Evolutionary conservation across 1,284 basidiomycete genomes (phyloP).

Genomic region (Heimioporus retisporus): DNA sequence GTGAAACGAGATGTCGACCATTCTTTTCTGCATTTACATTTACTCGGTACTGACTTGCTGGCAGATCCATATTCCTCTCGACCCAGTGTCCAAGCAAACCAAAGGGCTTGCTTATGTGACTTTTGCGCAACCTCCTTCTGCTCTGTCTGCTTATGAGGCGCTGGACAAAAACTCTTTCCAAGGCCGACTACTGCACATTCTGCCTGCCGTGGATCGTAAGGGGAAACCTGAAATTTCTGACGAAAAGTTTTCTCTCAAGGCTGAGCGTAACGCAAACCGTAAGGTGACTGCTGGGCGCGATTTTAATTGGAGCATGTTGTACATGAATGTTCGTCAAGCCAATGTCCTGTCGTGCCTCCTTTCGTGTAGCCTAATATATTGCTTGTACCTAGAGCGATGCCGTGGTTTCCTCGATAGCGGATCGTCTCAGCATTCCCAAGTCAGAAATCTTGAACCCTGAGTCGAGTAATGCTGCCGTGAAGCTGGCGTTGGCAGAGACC

Average conservation of each 20-base stretch:
- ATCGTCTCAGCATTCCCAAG: conserved; percentile 87
- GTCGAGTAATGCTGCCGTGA: conserved; percentile 85
- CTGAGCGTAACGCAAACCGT: conserved; percentile 76
- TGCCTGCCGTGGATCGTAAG: conserved; percentile 82
- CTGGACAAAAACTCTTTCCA: conserved; percentile 93
- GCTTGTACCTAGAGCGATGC: conserved; percentile 80
- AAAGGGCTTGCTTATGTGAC: conserved; percentile 93
- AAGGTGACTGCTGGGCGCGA: conserved; percentile 84
- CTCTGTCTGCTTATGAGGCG: conserved; percentile 80
- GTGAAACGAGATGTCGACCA: too few relatives aligned
- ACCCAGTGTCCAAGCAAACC: conserved; percentile 69
- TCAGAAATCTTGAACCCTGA: conserved; percentile 88
- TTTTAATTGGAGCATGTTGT: conserved; percentile 97
- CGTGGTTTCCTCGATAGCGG: conserved; percentile 86
- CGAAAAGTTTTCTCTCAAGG: conserved; percentile 70
- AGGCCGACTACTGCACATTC: conserved; percentile 91
- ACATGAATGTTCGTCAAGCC: conserved; percentile 91
- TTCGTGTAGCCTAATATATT: conserved; percentile 33
- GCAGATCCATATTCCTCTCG: conserved; percentile 89
- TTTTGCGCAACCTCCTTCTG: conserved; percentile 73
- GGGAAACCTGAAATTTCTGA: conserved; percentile 57
- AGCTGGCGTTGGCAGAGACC: conserved; percentile 96
- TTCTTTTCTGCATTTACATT: not conserved
- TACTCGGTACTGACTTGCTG: conserved; percentile 24
- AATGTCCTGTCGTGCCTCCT: conserved; percentile 18